Conservation (phyloP, 176 grass and related monocot genomes). For the Lolium rigidum region DNA sequence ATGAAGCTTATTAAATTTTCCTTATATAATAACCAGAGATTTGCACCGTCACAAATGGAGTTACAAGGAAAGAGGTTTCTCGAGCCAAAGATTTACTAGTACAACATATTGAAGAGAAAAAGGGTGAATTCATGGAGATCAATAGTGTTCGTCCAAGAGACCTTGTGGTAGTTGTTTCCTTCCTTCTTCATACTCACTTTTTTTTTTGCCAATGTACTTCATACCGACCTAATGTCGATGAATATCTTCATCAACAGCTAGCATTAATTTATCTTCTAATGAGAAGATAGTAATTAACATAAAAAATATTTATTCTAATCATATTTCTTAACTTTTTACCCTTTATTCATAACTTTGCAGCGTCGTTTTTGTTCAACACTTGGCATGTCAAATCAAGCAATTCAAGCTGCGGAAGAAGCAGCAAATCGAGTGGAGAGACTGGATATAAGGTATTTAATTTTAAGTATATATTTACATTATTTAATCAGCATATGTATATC, state of each 20-base stretch:
- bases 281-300: neutral
- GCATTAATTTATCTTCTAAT: no score
- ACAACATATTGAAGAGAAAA: conserved; percentile 27
- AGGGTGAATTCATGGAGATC: conserved; percentile 19
- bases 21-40: conserved; percentile 13
- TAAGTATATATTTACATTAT: neutral
- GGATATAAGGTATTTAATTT: conserved; percentile 16
- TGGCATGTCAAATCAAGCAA: conserved; percentile 27
- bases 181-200: neutral
- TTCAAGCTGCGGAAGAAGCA: conserved; percentile 27
- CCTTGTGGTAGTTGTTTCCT: conserved; percentile 14
- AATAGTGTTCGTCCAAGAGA: conserved; percentile 11
- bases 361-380: conserved; percentile 27
- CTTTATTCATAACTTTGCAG: neutral
- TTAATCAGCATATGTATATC: neutral
- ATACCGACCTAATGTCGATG: neutral
- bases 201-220: no score
- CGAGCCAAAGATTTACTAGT: conserved; percentile 32
- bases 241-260: neutral
- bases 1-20: neutral
- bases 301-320: neutral
- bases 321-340: neutral
- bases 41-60: conserved; percentile 13
- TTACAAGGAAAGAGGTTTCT: conserved; percentile 27
- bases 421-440: conserved; percentile 23